These are phyloP conservation scores for Emmonsia crescens DNA, from an alignment of 2,329 filamentous ascomycete genomes.

Conservation along the genomic window DNA sequence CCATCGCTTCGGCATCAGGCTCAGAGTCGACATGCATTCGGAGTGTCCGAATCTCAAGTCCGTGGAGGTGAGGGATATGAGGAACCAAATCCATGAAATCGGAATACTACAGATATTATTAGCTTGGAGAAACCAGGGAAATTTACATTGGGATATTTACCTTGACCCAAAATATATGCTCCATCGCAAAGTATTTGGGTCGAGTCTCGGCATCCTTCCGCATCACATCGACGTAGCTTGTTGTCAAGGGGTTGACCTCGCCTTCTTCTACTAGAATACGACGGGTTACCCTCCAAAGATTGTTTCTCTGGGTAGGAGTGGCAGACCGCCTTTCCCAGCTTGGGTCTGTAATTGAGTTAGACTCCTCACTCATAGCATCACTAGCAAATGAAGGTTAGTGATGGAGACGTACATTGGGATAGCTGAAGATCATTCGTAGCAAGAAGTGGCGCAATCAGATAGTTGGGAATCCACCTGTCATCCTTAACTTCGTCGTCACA, in stretches of 20 bases:
- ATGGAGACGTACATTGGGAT: constrained; percentile 29
- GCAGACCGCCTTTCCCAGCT: constrained; percentile 37
- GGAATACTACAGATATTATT: constrained; percentile 28
- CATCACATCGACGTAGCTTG: constrained; percentile 30
- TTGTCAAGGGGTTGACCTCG: constrained; percentile 26
- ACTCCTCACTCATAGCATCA: constrained; percentile 2
- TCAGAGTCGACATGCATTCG: constrained; percentile 34
- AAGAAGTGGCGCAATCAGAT: constrained; percentile 38
- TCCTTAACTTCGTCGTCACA: constrained; percentile 28
- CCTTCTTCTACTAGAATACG: constrained; percentile 35
- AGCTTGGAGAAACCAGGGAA: constrained; percentile 4
- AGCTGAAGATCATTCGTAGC: constrained; percentile 41
- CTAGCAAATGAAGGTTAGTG: neutral
- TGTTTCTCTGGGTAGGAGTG: constrained; percentile 33
- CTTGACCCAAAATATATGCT: constrained; percentile 42
- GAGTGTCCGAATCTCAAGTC: constrained; percentile 28
- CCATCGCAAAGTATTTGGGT: constrained; percentile 40
- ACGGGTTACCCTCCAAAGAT: constrained; percentile 39
- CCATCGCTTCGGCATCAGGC: constrained; percentile 16
- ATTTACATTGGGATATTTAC: constrained; percentile 20
- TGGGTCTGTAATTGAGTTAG: constrained; percentile 22
- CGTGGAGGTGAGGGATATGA: constrained; percentile 37
- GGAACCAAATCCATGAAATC: constrained; percentile 41
- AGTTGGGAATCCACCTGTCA: constrained; percentile 41
- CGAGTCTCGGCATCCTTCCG: constrained; percentile 33